Evolutionary conservation across 768 basidiomycete species (phyloP).

Genomic region (Hortiboletus campestris): DNA sequence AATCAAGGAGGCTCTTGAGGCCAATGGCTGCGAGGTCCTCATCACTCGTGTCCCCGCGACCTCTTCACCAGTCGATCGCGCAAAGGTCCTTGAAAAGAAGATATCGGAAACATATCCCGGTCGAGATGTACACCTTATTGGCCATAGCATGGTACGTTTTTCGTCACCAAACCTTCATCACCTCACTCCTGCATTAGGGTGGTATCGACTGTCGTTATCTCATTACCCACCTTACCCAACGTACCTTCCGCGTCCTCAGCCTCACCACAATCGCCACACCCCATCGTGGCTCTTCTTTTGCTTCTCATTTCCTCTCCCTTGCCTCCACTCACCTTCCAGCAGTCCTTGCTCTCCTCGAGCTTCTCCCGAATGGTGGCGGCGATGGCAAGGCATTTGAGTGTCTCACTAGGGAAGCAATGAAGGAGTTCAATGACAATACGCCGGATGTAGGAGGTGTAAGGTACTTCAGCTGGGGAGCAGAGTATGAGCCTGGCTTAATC

Average conservation of each 20-base stretch:
- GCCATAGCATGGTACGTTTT: slow-evolving; percentile 69
- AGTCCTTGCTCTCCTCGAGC: slow-evolving; percentile 70
- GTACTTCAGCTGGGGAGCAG: slow-evolving; percentile 96
- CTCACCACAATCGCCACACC: slow-evolving; percentile 95
- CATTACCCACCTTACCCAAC: slow-evolving; percentile 75
- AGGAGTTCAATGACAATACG: slow-evolving; percentile 81
- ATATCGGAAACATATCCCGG: slow-evolving; percentile 82
- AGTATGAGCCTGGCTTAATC: slow-evolving; percentile 82
- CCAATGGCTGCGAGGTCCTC: slow-evolving; percentile 85
- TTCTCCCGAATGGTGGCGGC: slow-evolving; percentile 89
- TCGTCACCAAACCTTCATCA: neutral
- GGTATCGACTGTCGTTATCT: slow-evolving; percentile 92
- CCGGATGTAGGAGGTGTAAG: slow-evolving; percentile 75
- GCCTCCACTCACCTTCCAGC: slow-evolving; percentile 65
- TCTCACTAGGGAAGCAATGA: slow-evolving; percentile 84
- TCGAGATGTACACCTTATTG: slow-evolving; percentile 81
- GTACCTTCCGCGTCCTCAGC: slow-evolving; percentile 77
- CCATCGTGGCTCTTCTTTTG: slow-evolving; percentile 91
- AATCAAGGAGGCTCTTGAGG: slow-evolving; percentile 87
- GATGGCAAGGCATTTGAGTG: slow-evolving; percentile 93
- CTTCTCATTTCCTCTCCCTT: slow-evolving; percentile 84
- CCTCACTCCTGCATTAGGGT: slow-evolving; percentile 51
- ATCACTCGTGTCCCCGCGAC: slow-evolving; percentile 94
- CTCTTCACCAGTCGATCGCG: slow-evolving; percentile 83
- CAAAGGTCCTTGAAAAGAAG: slow-evolving; percentile 81